Conservation (phyloP, 2,329 filamentous ascomycete genomes). For the Gliomastix tumulicola region DNA sequence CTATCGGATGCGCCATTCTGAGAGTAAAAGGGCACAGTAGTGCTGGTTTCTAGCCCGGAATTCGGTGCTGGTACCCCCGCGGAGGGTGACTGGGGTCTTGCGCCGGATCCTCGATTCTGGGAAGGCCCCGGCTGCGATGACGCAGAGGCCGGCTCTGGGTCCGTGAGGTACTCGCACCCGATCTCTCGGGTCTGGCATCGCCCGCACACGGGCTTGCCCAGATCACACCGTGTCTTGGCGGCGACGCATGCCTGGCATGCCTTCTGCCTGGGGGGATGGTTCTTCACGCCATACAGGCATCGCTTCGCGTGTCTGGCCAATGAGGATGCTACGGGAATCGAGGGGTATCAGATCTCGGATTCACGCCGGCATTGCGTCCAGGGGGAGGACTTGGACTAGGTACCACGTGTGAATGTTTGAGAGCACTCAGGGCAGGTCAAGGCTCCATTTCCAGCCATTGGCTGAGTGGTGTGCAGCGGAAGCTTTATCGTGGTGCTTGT, state of each 20-base stretch:
- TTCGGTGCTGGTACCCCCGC: background rate
- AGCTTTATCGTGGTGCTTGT: background rate
- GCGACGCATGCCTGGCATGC: conserved; percentile 1
- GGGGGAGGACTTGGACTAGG: background rate
- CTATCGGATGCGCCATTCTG: background rate
- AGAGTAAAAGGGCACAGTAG: background rate
- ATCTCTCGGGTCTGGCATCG: conserved; percentile 1
- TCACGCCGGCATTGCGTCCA: background rate
- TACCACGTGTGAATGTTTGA: background rate
- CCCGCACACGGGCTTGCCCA: conserved; percentile 1
- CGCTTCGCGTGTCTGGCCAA: conserved; percentile 2
- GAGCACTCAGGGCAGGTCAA: conserved; percentile 1
- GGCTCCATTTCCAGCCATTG: background rate
- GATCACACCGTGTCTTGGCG: conserved; percentile 2
- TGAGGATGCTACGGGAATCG: conserved; percentile 1
- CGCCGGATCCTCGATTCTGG: background rate
- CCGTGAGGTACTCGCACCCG: background rate
- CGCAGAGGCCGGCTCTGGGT: background rate
- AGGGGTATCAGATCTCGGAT: background rate
- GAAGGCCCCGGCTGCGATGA: background rate
- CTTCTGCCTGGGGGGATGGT: background rate
- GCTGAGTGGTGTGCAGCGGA: background rate
- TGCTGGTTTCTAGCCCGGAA: background rate
- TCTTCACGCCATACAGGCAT: background rate
- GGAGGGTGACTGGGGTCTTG: background rate